phyloP scores from a whole-genome alignment of 257 asterid genomes.

The Solanum verrucosum region DNA sequence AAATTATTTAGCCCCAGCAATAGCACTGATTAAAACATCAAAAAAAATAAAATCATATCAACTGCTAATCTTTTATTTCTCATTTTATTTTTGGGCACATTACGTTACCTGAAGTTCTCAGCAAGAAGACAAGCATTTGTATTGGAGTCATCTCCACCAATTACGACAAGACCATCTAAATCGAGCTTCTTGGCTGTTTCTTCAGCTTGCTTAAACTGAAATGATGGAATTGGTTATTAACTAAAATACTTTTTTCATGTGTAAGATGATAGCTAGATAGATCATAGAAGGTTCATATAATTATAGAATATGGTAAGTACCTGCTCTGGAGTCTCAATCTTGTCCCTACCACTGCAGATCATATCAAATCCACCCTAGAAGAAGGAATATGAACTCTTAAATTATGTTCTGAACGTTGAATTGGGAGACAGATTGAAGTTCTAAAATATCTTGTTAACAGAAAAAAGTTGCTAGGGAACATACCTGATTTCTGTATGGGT shows the following conservation, averaged over 20 bases:
- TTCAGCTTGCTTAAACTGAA: constrained; percentile 93
- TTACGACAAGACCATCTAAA: constrained; percentile 93
- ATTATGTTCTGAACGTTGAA: not conserved
- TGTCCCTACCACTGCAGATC: constrained; percentile 98
- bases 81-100: not conserved
- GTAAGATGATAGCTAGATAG: not conserved
- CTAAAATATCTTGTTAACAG: not conserved
- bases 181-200: constrained; percentile 89
- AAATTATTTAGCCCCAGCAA: not conserved
- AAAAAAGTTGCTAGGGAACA: not conserved
- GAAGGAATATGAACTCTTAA: not conserved
- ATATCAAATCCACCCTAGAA: constrained; percentile 97
- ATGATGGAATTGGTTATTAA: constrained; percentile 2
- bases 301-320: constrained; percentile 19
- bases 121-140: constrained; percentile 99
- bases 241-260: not conserved
- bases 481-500: constrained; percentile 97
- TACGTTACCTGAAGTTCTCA: constrained; percentile 51
- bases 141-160: constrained; percentile 99
- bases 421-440: not conserved
- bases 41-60: not conserved
- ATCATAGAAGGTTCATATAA: not conserved
- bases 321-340: constrained; percentile 99
- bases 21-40: not conserved
- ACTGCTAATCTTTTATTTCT: not conserved